Conservation (phyloP, 163 green algal species). For the Dunaliella salina region DNA sequence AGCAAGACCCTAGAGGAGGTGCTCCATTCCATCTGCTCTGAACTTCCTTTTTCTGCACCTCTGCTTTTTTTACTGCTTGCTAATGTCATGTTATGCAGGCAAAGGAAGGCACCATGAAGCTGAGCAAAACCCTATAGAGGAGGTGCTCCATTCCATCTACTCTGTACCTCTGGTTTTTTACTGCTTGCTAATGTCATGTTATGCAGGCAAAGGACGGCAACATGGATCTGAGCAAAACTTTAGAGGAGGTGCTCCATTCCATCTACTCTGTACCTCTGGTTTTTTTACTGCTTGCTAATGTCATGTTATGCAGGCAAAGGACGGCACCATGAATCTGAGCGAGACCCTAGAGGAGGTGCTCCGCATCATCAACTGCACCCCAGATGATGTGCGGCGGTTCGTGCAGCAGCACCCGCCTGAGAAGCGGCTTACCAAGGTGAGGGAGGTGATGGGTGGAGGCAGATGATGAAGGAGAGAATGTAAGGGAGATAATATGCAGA, state of each 20-base stretch:
- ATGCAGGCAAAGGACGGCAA: too few relatives aligned
- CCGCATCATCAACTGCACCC: slow-evolving; percentile 57
- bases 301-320: not conserved
- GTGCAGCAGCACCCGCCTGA: slow-evolving; percentile 47
- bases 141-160: not conserved
- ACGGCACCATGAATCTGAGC: slow-evolving; percentile 54
- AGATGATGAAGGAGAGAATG: too few relatives aligned
- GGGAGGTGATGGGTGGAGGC: not conserved
- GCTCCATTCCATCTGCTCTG: too few relatives aligned
- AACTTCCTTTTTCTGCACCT: too few relatives aligned
- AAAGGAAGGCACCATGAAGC: slow-evolving; percentile 42
- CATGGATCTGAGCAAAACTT: too few relatives aligned
- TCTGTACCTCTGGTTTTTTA: not conserved
- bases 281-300: not conserved
- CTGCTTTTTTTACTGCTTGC: not conserved
- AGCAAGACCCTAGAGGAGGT: too few relatives aligned
- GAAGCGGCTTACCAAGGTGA: slow-evolving; percentile 6
- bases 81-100: not conserved
- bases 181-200: too few relatives aligned
- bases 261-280: too few relatives aligned
- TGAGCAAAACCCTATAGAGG: slow-evolving; percentile 30
- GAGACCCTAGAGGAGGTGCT: slow-evolving; percentile 58
- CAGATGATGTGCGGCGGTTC: slow-evolving; percentile 59
- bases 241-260: too few relatives aligned
- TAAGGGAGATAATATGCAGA: too few relatives aligned